Base-by-base conservation (phyloP, 2,329 filamentous ascomycete species). In the Xylaria sp. region DNA sequence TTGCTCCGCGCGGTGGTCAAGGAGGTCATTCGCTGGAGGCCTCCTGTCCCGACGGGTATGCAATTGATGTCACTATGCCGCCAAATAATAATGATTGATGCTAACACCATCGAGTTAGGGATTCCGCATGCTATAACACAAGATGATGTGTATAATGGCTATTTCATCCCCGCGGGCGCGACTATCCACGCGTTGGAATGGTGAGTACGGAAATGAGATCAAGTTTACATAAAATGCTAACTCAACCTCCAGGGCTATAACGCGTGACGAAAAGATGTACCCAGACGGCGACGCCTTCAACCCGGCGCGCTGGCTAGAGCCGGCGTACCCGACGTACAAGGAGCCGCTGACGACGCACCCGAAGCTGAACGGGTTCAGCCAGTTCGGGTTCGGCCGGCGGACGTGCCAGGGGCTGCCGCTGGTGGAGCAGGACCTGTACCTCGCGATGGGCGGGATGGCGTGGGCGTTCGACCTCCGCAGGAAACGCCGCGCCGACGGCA, bases 361-460 rank as follows among this genome's bases (percentile, higher is more conserved):
- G 66, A 81, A 81, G 24, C 77, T 82, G 4, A 73, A 76, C 30
- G 82, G 84, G 36, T 81, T 79, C 71, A 78, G 78, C 32, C 79
- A 82, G 21, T 88, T 89, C 71, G 87, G 86, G 1, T 88, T 85
- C 72, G 86, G 86, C 0, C 80, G 85, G 1, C 79, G 86, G 2
- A 82, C 85, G 0, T 84, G 82, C 47, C 82, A 82, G 57, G 81
- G 81, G 3, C 70, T 81, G 1, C 80, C 81, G 21, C 78, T 83
- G 19, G 81, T 81, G 0, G 81, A 83, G 61, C 78, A 81, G 68
- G 79, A 81, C 45, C 74, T 83, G 11, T 81, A 79, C 69, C 77
- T 83, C 2, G 73, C 79, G 39, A 79, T 82, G 71, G 81, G 81
- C 30, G 76, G 79, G 21, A 71, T 82, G 63, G 77, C 78, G 0